Evolutionary conservation across 345 rosid genomes (phyloP).

Genomic region (Hevea brasiliensis): DNA sequence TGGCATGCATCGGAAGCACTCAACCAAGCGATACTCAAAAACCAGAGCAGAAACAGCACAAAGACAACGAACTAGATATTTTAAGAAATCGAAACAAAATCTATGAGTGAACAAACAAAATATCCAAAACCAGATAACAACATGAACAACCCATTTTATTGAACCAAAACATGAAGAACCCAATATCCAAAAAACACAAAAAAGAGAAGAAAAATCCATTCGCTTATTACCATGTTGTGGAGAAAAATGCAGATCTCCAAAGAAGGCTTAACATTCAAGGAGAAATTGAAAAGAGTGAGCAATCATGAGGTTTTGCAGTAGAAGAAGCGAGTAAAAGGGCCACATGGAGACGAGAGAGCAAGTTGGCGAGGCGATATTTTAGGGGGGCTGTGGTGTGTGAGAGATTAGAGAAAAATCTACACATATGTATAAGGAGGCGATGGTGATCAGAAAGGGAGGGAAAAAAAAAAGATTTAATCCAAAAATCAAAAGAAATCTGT

Average conservation of each 20-base stretch:
- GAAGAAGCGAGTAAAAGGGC: slow-evolving; percentile 9
- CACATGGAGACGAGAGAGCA: slow-evolving; percentile 29
- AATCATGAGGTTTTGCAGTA: not conserved
- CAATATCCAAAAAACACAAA: not conserved
- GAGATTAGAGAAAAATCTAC: slow-evolving; percentile 11
- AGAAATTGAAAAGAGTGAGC: not conserved
- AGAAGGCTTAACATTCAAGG: slow-evolving; percentile 17
- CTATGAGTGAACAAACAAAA: not conserved
- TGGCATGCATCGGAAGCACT: not conserved
- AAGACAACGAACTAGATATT: not conserved
- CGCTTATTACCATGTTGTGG: slow-evolving; percentile 26
- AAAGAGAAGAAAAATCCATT: not conserved
- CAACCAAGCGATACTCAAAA: not conserved
- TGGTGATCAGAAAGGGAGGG: not conserved
- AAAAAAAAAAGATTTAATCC: no score
- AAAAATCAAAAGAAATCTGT: not conserved
- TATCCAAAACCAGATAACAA: slow-evolving; percentile 6
- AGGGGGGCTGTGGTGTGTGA: slow-evolving; percentile 18
- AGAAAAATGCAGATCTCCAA: slow-evolving; percentile 38
- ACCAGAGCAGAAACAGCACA: not conserved
- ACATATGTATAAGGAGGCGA: not conserved
- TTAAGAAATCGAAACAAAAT: not conserved
- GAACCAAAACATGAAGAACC: not conserved
- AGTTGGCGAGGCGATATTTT: slow-evolving; percentile 43
- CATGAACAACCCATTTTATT: slow-evolving; percentile 1